These are phyloP conservation scores for Uncinocarpus reesii DNA, from an alignment of 2,329 filamentous ascomycete genomes.

Conservation along the genomic window DNA sequence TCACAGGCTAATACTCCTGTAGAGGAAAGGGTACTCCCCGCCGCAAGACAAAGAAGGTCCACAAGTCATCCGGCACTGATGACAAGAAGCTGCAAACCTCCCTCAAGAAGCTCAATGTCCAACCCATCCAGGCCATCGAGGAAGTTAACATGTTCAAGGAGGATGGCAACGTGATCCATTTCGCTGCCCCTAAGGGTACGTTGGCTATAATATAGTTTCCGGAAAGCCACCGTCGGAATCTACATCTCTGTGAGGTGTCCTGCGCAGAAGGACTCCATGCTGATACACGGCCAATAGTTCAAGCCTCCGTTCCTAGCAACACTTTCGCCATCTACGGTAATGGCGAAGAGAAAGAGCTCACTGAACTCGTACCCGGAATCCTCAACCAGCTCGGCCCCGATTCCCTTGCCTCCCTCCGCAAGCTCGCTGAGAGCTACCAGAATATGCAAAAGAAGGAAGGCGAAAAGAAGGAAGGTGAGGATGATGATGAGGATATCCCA, in stretches of 20 bases:
- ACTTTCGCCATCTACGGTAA: constrained; percentile 99
- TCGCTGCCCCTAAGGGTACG: constrained; percentile 88
- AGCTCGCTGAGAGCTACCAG: constrained; percentile 99
- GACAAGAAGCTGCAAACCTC: constrained; percentile 99
- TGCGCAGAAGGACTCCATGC: neutral
- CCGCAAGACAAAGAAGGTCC: constrained; percentile 96
- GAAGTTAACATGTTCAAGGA: constrained; percentile 99
- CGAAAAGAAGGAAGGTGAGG: constrained; percentile 58
- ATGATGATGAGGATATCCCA: constrained; percentile 80
- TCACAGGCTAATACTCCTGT: constrained; percentile 18
- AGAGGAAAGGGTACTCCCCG: constrained; percentile 97
- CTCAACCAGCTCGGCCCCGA: constrained; percentile 99
- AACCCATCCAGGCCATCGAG: constrained; percentile 98
- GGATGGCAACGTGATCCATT: constrained; percentile 99
- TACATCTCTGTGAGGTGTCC: neutral
- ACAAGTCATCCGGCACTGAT: constrained; percentile 83
- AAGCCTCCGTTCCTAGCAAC: constrained; percentile 94
- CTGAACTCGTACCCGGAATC: constrained; percentile 96
- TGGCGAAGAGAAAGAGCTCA: constrained; percentile 99
- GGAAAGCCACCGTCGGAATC: neutral
- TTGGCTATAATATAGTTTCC: neutral
- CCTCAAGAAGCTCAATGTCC: constrained; percentile 98
- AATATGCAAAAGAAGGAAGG: constrained; percentile 91
- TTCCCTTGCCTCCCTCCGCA: constrained; percentile 92
- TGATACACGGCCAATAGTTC: constrained; percentile 51